Base-by-base conservation (phyloP, 2,329 filamentous ascomycete genomes). In the Fusarium papillatum region DNA sequence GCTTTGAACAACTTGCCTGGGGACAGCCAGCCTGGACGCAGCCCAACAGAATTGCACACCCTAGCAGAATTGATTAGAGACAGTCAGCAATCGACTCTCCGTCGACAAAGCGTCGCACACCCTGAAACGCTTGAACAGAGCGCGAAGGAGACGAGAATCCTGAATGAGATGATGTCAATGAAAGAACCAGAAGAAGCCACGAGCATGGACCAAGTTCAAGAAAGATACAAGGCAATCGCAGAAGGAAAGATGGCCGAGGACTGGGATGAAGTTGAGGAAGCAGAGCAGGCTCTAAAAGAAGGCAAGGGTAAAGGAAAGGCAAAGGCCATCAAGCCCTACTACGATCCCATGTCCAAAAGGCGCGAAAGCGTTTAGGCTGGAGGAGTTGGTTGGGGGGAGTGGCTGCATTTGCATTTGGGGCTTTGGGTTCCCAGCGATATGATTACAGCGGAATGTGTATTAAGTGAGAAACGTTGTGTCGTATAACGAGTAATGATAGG, bases 371-470 rank as follows among this genome's bases (percentile, higher is more conserved):
- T 34, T 7, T 57, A 57, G 53, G 7, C 29, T 57, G 13, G 53
- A 22, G 50, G 29, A 57, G 48, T 34, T 36, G 29, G 29, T 50
- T 50, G 24, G 53, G 16, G 19, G 50, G 34, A n/a, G 19, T 57
- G 53, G 29, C 34, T 34, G 53, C 31, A 34, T 57, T 34, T 34
- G 53, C 31, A 34, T 57, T 9, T 57, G 29, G 19, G 29, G 19
- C 4, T 34, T 57, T 57, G 53, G n/a, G 19, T 19, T 50, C 24
- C 48, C 34, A 75, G 73, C 66, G 73, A 65, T 41, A 63, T 64
- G 39, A 62, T 61, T 71, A 63, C 34, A 75, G 73, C 70, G 66
- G 17, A 43, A 65, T 66, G 65, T 26, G 59, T 63, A 63, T 26
- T 13, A 66, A 46, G n/a, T 26, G 31, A 57, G 31, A 34, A 64